Conservation (phyloP, 495 filamentous ascomycete genomes). For the Hypomontagnella monticulosa region DNA sequence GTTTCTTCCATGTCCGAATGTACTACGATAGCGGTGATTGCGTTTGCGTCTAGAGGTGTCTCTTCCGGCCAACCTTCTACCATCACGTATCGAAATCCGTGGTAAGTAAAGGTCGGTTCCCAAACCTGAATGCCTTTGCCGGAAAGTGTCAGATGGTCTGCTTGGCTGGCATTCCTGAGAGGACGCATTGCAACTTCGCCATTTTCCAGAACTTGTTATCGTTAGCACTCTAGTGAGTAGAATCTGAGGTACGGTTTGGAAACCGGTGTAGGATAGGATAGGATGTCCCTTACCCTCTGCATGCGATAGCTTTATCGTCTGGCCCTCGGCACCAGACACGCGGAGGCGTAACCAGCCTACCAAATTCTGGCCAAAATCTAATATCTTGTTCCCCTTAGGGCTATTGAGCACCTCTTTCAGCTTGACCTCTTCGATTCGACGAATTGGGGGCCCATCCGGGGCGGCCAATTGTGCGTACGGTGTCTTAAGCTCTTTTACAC, state of each 20-base stretch:
- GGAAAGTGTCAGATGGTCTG: slow-evolving; percentile 53
- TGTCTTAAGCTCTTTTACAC: slow-evolving; percentile 39
- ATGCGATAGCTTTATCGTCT: slow-evolving; percentile 54
- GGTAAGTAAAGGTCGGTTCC: slow-evolving; percentile 63
- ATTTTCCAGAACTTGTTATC: slow-evolving; percentile 55
- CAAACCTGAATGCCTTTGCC: slow-evolving; percentile 43
- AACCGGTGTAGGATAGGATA: no score
- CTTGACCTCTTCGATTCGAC: slow-evolving; percentile 46
- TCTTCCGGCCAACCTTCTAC: slow-evolving; percentile 57
- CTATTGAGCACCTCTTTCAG: slow-evolving; percentile 53
- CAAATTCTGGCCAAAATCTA: slow-evolving; percentile 68
- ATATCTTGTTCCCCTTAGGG: slow-evolving; percentile 54
- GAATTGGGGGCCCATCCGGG: slow-evolving; percentile 55
- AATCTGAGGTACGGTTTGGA: no score
- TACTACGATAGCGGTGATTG: slow-evolving; percentile 57
- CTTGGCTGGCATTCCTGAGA: slow-evolving; percentile 57
- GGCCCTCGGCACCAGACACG: slow-evolving; percentile 47
- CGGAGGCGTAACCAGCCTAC: slow-evolving; percentile 59
- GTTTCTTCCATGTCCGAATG: slow-evolving; percentile 62
- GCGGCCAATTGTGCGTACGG: slow-evolving; percentile 43
- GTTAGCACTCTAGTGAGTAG: neutral
- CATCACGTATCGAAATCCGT: slow-evolving; percentile 65
- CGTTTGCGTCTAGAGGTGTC: slow-evolving; percentile 32
- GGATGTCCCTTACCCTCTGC: slow-evolving; percentile 48
- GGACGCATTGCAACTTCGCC: slow-evolving; percentile 62